Evolutionary conservation across 2,329 filamentous ascomycete genomes (phyloP).

Genomic region (Hypomyces rosellus): DNA sequence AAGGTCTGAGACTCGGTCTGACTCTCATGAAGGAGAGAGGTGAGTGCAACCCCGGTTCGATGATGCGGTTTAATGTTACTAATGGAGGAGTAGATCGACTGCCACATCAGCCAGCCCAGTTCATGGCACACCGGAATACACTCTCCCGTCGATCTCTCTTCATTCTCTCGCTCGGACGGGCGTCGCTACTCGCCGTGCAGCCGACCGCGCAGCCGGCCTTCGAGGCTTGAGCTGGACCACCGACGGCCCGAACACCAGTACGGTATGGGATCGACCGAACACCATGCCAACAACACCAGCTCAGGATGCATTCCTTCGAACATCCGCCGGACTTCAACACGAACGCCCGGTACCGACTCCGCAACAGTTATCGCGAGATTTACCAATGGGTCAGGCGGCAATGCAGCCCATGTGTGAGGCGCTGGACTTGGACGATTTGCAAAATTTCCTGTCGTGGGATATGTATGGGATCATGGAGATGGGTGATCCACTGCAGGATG

Average conservation of each 20-base stretch:
- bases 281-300: slow-evolving; percentile 21
- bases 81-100: slow-evolving; percentile 10
- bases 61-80: background rate
- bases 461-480: slow-evolving; percentile 37
- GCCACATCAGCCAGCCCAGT: slow-evolving; percentile 9
- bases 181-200: slow-evolving; percentile 9
- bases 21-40: slow-evolving; percentile 17
- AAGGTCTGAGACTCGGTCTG: slow-evolving; percentile 16
- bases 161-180: slow-evolving; percentile 17
- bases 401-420: slow-evolving; percentile 27
- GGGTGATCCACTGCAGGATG: slow-evolving; percentile 30
- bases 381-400: slow-evolving; percentile 4
- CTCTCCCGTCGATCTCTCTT: slow-evolving; percentile 19
- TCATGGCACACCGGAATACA: slow-evolving; percentile 15
- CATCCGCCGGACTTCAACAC: slow-evolving; percentile 27
- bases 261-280: slow-evolving; percentile 22
- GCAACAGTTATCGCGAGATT: background rate
- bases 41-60: slow-evolving; percentile 3
- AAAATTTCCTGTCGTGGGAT: slow-evolving; percentile 34
- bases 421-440: slow-evolving; percentile 32
- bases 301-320: slow-evolving; percentile 20
- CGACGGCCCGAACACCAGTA: slow-evolving; percentile 15
- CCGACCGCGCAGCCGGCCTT: slow-evolving; percentile 11
- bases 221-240: slow-evolving; percentile 17
- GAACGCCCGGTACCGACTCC: slow-evolving; percentile 26